These are phyloP conservation scores for Rehmannia glutinosa DNA, from an alignment of 257 asterid genomes.

Conservation along the genomic window DNA sequence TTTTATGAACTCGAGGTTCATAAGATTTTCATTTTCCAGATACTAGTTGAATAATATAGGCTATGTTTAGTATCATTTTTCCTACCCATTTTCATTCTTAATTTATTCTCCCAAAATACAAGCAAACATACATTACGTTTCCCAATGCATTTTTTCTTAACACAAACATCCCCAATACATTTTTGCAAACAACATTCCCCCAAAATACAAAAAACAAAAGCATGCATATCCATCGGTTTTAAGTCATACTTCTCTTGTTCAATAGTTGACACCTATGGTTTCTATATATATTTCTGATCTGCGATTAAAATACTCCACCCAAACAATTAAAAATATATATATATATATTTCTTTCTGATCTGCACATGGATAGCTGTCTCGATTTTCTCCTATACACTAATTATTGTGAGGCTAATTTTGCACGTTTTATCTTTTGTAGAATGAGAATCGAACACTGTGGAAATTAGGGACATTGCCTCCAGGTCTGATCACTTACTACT, in stretches of 20 bases:
- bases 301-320: no score
- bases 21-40: neutral
- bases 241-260: neutral
- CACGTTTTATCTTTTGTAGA: conserved; percentile 35
- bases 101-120: neutral
- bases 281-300: neutral
- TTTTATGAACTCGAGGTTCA: neutral
- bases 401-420: conserved; percentile 11
- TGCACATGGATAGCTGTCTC: no score
- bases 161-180: neutral
- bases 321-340: neutral
- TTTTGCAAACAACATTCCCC: neutral
- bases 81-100: neutral
- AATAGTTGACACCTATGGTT: neutral
- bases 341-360: no score
- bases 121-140: neutral
- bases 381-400: neutral
- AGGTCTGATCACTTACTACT: conserved; percentile 81
- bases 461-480: conserved; percentile 89
- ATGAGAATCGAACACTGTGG: conserved; percentile 83
- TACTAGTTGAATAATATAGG: neutral
- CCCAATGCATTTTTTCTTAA: neutral
- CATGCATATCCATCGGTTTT: neutral
- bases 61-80: neutral
- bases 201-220: neutral